Conservation (phyloP, 257 asterid species). For the Apocynum venetum region DNA sequence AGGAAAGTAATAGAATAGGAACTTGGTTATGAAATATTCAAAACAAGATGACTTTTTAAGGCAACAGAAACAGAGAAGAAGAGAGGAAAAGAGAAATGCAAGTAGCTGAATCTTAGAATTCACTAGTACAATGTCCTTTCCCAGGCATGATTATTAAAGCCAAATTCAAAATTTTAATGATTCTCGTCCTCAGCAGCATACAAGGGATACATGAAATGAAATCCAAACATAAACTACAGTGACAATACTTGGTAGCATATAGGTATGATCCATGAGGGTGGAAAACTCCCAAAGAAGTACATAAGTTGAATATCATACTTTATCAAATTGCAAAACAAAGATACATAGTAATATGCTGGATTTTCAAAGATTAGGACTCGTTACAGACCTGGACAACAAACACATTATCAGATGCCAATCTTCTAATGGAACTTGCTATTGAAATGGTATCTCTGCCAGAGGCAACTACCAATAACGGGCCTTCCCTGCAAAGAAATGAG, state of each 20-base stretch:
- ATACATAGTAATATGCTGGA: background rate
- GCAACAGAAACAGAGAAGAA: background rate
- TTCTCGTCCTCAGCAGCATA: background rate
- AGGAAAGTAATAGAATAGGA: background rate
- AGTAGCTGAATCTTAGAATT: background rate
- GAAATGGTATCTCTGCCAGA: conserved; percentile 97
- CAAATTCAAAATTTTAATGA: background rate
- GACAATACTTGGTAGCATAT: too few relatives aligned
- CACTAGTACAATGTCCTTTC: background rate
- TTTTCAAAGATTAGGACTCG: conserved; percentile 10
- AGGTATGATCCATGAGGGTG: background rate
- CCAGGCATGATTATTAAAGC: background rate
- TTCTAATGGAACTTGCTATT: conserved; percentile 79
- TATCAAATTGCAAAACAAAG: background rate
- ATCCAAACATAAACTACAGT: background rate
- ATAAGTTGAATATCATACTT: background rate
- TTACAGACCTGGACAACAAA: conserved; percentile 87
- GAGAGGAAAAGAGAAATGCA: background rate
- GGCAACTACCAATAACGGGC: conserved; percentile 96
- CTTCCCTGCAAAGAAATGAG: conserved; percentile 61
- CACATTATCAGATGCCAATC: conserved; percentile 85
- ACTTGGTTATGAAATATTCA: background rate
- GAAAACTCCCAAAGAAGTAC: background rate
- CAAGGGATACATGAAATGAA: background rate
- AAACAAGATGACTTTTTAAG: background rate